Evolutionary conservation across 352 stramenopile genomes (phyloP).

Genomic region (Phytophthora aleatoria): DNA sequence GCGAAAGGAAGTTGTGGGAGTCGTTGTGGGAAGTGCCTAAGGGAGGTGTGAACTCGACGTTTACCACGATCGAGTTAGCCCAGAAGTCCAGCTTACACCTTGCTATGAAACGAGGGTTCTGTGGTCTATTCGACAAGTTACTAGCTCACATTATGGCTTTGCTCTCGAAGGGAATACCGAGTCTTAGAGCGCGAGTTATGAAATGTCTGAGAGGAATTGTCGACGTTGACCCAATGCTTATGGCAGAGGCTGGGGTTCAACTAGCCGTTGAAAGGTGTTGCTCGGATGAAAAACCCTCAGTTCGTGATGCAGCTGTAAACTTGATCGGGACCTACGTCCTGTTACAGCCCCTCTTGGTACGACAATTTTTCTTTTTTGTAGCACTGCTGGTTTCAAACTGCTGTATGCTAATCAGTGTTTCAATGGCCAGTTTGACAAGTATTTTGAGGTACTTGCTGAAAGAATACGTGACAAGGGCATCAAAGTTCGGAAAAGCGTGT

Average conservation of each 20-base stretch:
- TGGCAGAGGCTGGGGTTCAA: constrained; percentile 67
- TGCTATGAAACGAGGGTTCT: constrained; percentile 65
- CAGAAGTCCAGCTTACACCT: constrained; percentile 54
- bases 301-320: constrained; percentile 84
- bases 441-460: constrained; percentile 77
- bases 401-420: constrained; percentile 7
- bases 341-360: constrained; percentile 76
- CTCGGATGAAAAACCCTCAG: constrained; percentile 76
- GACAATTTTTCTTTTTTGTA: constrained; percentile 6
- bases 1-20: constrained; percentile 51
- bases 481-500: constrained; percentile 86
- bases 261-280: constrained; percentile 70
- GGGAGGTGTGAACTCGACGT: constrained; percentile 39
- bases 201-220: constrained; percentile 79
- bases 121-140: constrained; percentile 66
- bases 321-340: constrained; percentile 84
- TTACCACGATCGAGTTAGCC: constrained; percentile 56
- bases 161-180: constrained; percentile 72
- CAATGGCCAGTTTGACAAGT: constrained; percentile 69
- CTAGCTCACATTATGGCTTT: constrained; percentile 78
- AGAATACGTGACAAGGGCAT: constrained; percentile 83
- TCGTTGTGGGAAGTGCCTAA: constrained; percentile 47
- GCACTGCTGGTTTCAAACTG: background rate
- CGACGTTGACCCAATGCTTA: constrained; percentile 85
- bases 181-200: constrained; percentile 77